Evolutionary conservation across 768 basidiomycete genomes (phyloP).

Genomic region (Chalciporus sphaerocephalus): DNA sequence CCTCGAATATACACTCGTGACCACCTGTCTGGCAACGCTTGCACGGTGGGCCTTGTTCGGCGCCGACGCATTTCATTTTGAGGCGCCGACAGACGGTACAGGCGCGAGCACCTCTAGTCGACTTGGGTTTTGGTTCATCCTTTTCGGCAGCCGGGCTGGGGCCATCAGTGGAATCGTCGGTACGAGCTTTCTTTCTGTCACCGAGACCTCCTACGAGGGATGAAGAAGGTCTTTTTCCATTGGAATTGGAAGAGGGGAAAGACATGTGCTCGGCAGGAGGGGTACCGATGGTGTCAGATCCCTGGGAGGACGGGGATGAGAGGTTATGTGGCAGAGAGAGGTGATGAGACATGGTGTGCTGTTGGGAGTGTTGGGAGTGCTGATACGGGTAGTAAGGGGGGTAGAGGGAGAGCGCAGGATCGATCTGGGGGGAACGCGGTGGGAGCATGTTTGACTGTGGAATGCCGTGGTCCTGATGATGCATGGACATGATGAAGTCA

Average conservation of each 20-base stretch:
- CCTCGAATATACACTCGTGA: slow-evolving; percentile 95
- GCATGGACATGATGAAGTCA: slow-evolving; percentile 41
- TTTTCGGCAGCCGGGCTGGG: slow-evolving; percentile 53
- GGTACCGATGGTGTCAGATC: slow-evolving; percentile 71
- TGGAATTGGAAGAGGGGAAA: slow-evolving; percentile 49
- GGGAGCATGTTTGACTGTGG: slow-evolving; percentile 37
- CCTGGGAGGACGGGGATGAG: slow-evolving; percentile 77
- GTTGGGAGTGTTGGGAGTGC: slow-evolving; percentile 45
- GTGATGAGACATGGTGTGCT: slow-evolving; percentile 50
- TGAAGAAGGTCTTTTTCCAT: slow-evolving; percentile 65
- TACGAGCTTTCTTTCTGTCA: slow-evolving; percentile 59
- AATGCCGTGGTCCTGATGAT: slow-evolving; percentile 41
- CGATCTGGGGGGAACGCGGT: slow-evolving; percentile 61
- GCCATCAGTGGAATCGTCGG: slow-evolving; percentile 48
- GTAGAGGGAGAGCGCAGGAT: slow-evolving; percentile 67
- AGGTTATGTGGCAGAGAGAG: slow-evolving; percentile 54
- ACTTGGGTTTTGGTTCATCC: slow-evolving; percentile 72
- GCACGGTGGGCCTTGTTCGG: slow-evolving; percentile 87
- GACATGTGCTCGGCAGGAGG: slow-evolving; percentile 60
- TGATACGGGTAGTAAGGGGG: slow-evolving; percentile 59
- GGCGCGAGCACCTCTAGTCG: slow-evolving; percentile 82
- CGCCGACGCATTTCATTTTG: slow-evolving; percentile 92
- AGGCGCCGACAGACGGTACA: slow-evolving; percentile 89
- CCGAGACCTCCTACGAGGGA: slow-evolving; percentile 35
- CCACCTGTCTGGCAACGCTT: slow-evolving; percentile 76